phyloP scores from a whole-genome alignment of 225 moss, liverwort and hornwort species.

The Anthoceros angustus region DNA sequence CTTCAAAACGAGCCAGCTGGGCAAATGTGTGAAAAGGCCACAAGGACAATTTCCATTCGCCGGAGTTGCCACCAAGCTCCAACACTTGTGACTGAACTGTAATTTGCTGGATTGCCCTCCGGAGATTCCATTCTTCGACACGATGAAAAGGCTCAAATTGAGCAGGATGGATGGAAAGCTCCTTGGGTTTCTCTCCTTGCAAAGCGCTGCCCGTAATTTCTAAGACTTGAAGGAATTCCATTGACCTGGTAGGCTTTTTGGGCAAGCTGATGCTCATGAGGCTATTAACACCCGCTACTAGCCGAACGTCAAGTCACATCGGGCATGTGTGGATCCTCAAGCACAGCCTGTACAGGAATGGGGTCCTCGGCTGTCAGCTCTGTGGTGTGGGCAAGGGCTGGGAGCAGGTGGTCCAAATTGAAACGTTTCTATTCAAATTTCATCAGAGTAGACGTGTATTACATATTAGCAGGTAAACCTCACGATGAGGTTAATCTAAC shows the following conservation, averaged over 20 bases:
- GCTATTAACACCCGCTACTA: background rate
- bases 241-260: background rate
- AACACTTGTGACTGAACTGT: background rate
- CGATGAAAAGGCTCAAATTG: background rate
- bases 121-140: background rate
- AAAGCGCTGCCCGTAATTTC: background rate
- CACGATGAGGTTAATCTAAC: no score
- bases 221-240: background rate
- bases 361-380: background rate
- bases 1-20: background rate
- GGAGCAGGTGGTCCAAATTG: no score
- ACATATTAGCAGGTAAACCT: no score
- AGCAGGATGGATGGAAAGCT: background rate
- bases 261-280: background rate
- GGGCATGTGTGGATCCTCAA: background rate
- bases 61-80: background rate
- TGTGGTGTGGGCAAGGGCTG: no score
- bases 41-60: background rate
- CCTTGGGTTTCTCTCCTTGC: background rate
- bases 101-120: background rate
- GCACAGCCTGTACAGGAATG: background rate
- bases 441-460: no score
- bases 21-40: background rate
- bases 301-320: background rate
- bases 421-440: no score